Evolutionary conservation across 2,329 filamentous ascomycete genomes (phyloP), one percentile per base, ranked within the genome.

Genomic region (Orbilia javanica): DNA sequence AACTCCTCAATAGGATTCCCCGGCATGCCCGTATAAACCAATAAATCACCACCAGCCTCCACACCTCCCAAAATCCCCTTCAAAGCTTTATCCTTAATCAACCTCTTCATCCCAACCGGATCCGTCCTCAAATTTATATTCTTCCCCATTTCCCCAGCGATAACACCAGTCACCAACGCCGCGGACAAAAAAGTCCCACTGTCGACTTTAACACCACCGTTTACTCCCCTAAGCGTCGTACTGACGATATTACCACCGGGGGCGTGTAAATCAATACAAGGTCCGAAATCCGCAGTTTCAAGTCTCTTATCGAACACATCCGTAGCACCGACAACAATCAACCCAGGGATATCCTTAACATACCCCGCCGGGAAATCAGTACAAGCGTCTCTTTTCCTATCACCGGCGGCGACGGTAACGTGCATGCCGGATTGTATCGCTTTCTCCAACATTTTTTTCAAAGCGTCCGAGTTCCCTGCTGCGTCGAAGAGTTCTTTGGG

Each of bases 121-220:
- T 82, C 62, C 10, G 50, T 75, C n/a, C 62, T 69, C 8, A 81
- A 67, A 11, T 53, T 36, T 1, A 75, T 20, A 27, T 80, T 78
- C 34, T 79, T 70, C 2, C 66, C 72, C 15, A 82, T 68, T 13
- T 75, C 39, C 48, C 79, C 79, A 2, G 81, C 81, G 27, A 81
- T 75, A 25, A 82, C 73, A 11, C 81, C 81, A n/a, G 81, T 76
- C 11, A 81, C 80, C 13, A 81, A 90, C 1, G 90, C 91, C 15
- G 87, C 87, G 27, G 91, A 90, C 89, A 90, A 90, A 42, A 86
- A 89, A 4, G 90, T 91, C 34, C 89, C 90, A 15, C 85, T 87
- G 80, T 89, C 85, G 34, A 82, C 85, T 57, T 84, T 83, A 86
- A 25, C 87, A 85, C 27, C 64, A n/a, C 25, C 29, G 11, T 50